Evolutionary conservation across 106 monocot species (phyloP), one percentile per base, ranked within the genome.

Genomic region (Dendrobium nobile): DNA sequence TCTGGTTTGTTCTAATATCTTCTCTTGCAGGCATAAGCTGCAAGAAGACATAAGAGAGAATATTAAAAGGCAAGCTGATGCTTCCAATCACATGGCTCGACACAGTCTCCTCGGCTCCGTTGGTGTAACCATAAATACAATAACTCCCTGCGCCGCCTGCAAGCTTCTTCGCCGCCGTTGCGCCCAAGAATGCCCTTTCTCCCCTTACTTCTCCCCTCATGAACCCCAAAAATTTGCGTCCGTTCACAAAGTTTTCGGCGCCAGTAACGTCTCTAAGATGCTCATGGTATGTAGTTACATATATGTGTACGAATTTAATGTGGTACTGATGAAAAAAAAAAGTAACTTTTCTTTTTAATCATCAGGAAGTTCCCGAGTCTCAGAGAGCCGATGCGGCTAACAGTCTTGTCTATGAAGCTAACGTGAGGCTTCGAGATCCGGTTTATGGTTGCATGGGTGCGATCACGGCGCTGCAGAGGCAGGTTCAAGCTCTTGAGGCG

Each of bases 231-330:
- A 91, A 78, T 98, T 98, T 42, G 94, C 92, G 18, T 87, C 92
- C 0, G 97, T 98, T 19, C 97, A 94, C 84, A 98, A 98, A 77
- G 92, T 98, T 82, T 98, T 94, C 81, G 97, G 97, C 41, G 97
- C 97, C 47, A 98, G 97, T 84, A 98, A 94, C 77, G 91, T 98
- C 85, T 94, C 94, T 79, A 97, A 97, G 87, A 87, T 97, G 92
- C 90, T 97, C 13, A 80, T 94, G 97, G 97, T 97, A 85, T 27
- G 15, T 51, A 51, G 51, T 51, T 15, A 15, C 51, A 51, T 13
- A 51, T 3, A 51, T 15, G 13, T 51, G 13, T 11, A 51, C 51
- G 13, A 51, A 51, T 13, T 51, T 51, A 2, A 45, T 45, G 0
- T 45, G 8, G 9, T 45, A 45, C 3, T 51, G 2, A 10, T 51